A percentile compares a stretch with the other conserved stretches of the same genome.
Conservation (phyloP, 176 grass and related monocot species). For the Dendrocalamus sinicus region DNA sequence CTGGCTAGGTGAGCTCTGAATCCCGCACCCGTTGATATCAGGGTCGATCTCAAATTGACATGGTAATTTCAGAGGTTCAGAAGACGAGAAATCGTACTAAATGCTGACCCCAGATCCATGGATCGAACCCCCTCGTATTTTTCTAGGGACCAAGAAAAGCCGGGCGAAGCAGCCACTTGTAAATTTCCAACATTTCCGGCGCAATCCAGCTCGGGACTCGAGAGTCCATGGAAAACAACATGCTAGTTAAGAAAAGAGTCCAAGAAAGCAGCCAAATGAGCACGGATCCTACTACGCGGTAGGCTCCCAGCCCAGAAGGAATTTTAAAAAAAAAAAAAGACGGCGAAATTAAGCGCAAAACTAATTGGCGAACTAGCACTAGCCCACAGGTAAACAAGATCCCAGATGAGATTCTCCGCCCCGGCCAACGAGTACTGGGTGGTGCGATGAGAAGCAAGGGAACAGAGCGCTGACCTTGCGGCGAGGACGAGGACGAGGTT, state of each 20-base stretch:
- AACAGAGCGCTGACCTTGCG: slow-evolving; percentile 51
- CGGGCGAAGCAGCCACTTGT: neutral
- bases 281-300: no score
- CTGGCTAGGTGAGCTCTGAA: neutral
- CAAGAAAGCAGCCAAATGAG: no score
- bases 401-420: neutral
- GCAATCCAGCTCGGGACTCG: neutral
- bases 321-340: neutral
- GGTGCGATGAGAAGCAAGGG: neutral
- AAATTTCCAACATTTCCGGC: neutral
- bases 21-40: neutral
- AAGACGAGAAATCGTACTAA: neutral
- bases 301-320: no score
- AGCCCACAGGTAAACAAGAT: neutral
- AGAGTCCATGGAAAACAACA: neutral
- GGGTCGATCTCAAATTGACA: neutral
- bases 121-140: neutral
- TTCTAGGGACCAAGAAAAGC: neutral
- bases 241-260: neutral
- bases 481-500: slow-evolving; percentile 83
- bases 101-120: neutral
- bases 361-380: neutral
- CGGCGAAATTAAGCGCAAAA: neutral
- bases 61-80: no score
- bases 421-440: neutral